These are phyloP conservation scores for Pythium volutum DNA, from an alignment of 352 stramenopile genomes.

Conservation along the genomic window DNA sequence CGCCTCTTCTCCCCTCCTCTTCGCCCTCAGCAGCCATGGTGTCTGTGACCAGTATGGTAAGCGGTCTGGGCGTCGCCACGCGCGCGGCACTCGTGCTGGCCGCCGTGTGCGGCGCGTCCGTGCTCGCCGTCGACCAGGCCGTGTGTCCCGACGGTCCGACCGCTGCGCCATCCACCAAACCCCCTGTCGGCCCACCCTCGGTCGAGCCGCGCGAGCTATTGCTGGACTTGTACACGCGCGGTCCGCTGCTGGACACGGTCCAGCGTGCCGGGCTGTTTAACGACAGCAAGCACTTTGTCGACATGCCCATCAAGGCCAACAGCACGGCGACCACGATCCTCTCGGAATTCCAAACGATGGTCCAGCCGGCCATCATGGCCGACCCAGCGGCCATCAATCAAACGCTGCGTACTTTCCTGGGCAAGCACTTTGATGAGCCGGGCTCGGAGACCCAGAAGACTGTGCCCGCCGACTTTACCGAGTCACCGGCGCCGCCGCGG, in stretches of 20 bases:
- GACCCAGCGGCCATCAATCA: slow-evolving; percentile 17
- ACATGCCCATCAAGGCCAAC: slow-evolving; percentile 89
- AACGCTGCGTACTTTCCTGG: slow-evolving; percentile 60
- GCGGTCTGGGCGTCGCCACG: not conserved
- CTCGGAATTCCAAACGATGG: slow-evolving; percentile 37
- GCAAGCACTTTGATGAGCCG: slow-evolving; percentile 77
- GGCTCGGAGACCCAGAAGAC: slow-evolving; percentile 71
- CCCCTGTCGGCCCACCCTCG: not conserved
- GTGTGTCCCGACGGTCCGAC: too few relatives aligned
- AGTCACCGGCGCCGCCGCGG: slow-evolving; percentile 42
- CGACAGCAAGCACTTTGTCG: slow-evolving; percentile 93
- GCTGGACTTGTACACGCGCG: slow-evolving; percentile 73
- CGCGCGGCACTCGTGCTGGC: slow-evolving; percentile 8
- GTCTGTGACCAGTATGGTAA: not conserved
- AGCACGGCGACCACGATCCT: slow-evolving; percentile 64
- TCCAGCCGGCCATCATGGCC: slow-evolving; percentile 2
- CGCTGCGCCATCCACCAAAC: not conserved
- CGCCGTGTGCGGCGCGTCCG: slow-evolving; percentile 4
- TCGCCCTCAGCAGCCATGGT: not conserved
- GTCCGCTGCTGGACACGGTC: slow-evolving; percentile 60
- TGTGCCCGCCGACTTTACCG: slow-evolving; percentile 66
- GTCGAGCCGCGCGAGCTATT: not conserved
- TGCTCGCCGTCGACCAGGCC: not conserved
- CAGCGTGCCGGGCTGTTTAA: slow-evolving; percentile 75
- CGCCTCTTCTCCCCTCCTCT: not conserved